Evolutionary conservation across 2,329 filamentous ascomycete species (phyloP), one percentile per base, ranked within the genome.

Genomic region (Myriosclerotinia duriaeana): DNA sequence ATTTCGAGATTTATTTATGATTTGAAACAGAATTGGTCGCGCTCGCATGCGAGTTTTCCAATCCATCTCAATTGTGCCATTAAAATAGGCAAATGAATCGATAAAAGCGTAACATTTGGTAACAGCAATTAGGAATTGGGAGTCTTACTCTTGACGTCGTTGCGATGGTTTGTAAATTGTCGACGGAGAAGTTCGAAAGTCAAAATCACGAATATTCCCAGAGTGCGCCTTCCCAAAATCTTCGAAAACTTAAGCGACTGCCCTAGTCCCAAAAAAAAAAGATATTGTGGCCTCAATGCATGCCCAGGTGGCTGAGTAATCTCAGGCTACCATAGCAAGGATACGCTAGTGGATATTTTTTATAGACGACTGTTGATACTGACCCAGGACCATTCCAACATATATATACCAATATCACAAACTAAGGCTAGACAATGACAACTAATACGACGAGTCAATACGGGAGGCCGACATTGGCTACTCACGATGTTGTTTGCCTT

Each of bases 311-410:
- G 17, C 40, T 56, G 62, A 46, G 15, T 42, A 53, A 52, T 53
- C 5, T 56, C 1, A 53, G 46, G 46, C 52, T 2, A 0, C 11
- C 3, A 1, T 1, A 9, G 1, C 55, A 46, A n/a, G 44, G 17
- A 60, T 65, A 14, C 64, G 26, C 64, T 66, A 66, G 64, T 53
- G 55, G 46, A 53, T 46, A 38, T 36, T 61, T 40, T 66, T 14
- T 22, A 46, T 20, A 30, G 55, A 66, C 64, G 64, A 66, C 64
- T 61, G 22, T 46, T 36, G 48, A 66, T 20, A 61, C 48, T 14
- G 26, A 46, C 26, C 20, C 40, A n/a, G 15, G 46, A 44, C 30
- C n/a, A 61, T 53, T 20, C 52, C 26, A 61, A 53, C 48, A 66
- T 30, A 61, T 4, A n/a, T 48, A 40, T 53, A 30, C 17, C 40